These are phyloP conservation scores for Cytospora paraplurivora DNA, from an alignment of 2,329 filamentous ascomycete species.

Conservation along the genomic window DNA sequence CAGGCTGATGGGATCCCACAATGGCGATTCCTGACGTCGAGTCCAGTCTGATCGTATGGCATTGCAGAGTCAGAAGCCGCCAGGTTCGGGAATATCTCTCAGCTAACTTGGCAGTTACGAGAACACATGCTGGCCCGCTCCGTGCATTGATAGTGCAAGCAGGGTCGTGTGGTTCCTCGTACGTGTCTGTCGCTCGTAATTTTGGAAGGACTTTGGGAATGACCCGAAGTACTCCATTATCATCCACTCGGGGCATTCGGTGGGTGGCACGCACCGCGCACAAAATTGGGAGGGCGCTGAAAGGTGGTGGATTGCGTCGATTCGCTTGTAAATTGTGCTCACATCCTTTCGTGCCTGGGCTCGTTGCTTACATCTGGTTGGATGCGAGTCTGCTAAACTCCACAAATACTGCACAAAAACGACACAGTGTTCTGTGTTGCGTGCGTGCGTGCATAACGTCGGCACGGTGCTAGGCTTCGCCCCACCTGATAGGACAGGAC, in stretches of 20 bases:
- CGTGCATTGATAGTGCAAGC: constrained; percentile 28
- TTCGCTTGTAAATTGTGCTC: constrained; percentile 24
- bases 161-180: constrained; percentile 24
- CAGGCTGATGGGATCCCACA: background rate
- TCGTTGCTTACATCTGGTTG: constrained; percentile 24
- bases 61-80: constrained; percentile 9
- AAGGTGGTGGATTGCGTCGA: constrained; percentile 19
- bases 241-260: constrained; percentile 7
- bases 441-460: constrained; percentile 30
- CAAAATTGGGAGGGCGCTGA: constrained; percentile 22
- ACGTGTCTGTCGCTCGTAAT: constrained; percentile 30
- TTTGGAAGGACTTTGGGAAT: constrained; percentile 23
- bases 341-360: constrained; percentile 15
- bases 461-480: constrained; percentile 24
- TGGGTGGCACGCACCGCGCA: constrained; percentile 23
- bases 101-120: constrained; percentile 19
- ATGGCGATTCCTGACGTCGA: constrained; percentile 14
- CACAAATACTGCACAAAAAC: constrained; percentile 22
- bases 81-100: constrained; percentile 21
- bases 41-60: constrained; percentile 5
- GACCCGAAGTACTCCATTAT: constrained; percentile 14
- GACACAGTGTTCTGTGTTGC: constrained; percentile 20
- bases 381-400: constrained; percentile 11
- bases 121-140: constrained; percentile 20
- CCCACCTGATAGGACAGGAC: constrained; percentile 30